Conservation (phyloP, 2,329 filamentous ascomycete species). For the Colletotrichum sp. region DNA sequence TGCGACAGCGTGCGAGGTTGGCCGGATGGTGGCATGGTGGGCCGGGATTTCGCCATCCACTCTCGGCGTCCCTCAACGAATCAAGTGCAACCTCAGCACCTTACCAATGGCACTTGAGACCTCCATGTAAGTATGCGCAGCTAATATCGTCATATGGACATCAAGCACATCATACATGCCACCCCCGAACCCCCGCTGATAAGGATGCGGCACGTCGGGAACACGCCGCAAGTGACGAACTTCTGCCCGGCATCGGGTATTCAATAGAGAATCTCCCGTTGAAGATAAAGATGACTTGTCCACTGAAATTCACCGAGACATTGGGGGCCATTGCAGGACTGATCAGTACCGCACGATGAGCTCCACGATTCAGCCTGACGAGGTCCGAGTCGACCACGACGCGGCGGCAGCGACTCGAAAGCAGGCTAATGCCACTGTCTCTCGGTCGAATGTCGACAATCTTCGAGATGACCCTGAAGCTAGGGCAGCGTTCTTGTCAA, state of each 20-base stretch:
- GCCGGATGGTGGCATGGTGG: slow-evolving; percentile 11
- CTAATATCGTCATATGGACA: not conserved
- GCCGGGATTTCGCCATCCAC: slow-evolving; percentile 4
- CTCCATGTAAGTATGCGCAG: not conserved
- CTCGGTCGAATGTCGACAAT: not conserved
- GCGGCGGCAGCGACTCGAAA: not conserved
- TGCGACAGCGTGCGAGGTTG: not conserved
- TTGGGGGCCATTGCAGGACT: not conserved
- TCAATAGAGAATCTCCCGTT: not conserved
- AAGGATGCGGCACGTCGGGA: not conserved
- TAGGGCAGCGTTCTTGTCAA: slow-evolving; percentile 35
- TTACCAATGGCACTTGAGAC: not conserved
- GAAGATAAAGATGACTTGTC: not conserved
- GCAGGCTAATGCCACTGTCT: not conserved
- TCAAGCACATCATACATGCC: not conserved
- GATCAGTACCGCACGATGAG: not conserved
- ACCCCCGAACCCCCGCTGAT: not conserved
- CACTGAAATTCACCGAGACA: not conserved
- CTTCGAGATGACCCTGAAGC: slow-evolving; percentile 25
- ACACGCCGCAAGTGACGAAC: not conserved
- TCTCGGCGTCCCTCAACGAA: not conserved
- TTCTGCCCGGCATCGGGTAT: not conserved
- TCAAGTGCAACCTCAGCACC: not conserved
- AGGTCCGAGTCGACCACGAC: not conserved
- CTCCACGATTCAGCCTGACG: not conserved